These are phyloP conservation scores for Nannochloropsis salina DNA, from an alignment of 108 stramenopile species.

Conservation along the genomic window DNA sequence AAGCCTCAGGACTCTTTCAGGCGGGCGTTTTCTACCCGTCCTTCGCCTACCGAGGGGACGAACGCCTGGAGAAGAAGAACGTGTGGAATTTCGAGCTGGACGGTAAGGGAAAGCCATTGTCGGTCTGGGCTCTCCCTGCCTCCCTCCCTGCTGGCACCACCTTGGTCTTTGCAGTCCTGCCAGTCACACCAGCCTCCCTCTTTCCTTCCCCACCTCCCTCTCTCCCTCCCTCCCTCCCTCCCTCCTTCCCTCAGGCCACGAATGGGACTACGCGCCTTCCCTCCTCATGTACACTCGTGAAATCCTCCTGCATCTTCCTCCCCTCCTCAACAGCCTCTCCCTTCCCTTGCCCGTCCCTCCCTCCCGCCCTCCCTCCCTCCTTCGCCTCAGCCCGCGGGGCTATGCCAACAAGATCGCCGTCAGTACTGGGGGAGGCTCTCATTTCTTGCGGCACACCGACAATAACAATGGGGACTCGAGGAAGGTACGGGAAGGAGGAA, in stretches of 20 bases:
- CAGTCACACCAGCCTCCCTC: not conserved
- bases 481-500: too few relatives aligned
- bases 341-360: not conserved
- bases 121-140: not conserved
- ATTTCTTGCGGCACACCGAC: too few relatives aligned
- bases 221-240: not conserved
- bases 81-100: not conserved
- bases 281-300: not conserved
- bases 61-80: not conserved
- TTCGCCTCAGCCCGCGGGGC: too few relatives aligned
- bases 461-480: too few relatives aligned
- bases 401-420: too few relatives aligned
- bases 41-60: not conserved
- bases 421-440: too few relatives aligned
- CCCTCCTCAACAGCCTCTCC: not conserved
- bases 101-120: not conserved
- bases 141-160: not conserved
- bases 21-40: not conserved
- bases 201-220: not conserved
- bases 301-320: not conserved
- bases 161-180: not conserved
- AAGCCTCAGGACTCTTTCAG: not conserved
- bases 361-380: too few relatives aligned
- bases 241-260: not conserved
- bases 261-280: not conserved